phyloP scores from a whole-genome alignment of 2,329 filamentous ascomycete species.

The Ceratocystis albifundus region DNA sequence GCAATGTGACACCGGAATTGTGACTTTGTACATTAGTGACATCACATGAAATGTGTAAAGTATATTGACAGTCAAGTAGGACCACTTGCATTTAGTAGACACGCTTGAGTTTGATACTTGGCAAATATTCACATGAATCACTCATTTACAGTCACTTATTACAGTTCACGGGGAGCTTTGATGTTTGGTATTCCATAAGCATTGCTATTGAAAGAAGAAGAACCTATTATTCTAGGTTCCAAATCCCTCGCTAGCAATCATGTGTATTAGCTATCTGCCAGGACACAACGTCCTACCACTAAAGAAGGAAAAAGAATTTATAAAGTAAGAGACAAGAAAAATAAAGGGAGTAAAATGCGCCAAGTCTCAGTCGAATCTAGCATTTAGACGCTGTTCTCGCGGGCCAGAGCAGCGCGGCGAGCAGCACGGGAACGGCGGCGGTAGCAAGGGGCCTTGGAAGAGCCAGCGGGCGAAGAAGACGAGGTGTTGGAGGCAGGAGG shows the following conservation, averaged over 20 bases:
- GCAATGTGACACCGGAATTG: too few species aligned
- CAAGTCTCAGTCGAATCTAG: background rate
- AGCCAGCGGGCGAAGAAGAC: conserved; percentile 4
- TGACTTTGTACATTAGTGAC: too few species aligned
- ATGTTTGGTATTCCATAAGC: background rate
- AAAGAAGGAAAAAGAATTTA: background rate
- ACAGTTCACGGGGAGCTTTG: too few species aligned
- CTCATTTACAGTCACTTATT: too few species aligned
- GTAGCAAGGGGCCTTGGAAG: conserved; percentile 17
- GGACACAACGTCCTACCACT: background rate
- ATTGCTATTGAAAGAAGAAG: background rate
- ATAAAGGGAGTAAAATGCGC: background rate
- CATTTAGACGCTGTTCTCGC: background rate
- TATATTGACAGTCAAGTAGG: too few species aligned
- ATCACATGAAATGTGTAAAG: too few species aligned
- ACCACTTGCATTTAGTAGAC: too few species aligned
- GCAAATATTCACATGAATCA: too few species aligned
- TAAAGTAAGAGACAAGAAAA: background rate
- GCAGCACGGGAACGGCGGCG: conserved; percentile 23
- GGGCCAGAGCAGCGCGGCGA: conserved; percentile 22
- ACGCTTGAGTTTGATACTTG: too few species aligned
- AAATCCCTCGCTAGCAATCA: background rate
- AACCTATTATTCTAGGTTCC: background rate
- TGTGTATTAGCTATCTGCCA: conserved; percentile 3
- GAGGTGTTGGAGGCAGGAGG: conserved; percentile 16